Evolutionary conservation across 148 eudicot species (phyloP).

Genomic region (Vaccinium darrowii): DNA sequence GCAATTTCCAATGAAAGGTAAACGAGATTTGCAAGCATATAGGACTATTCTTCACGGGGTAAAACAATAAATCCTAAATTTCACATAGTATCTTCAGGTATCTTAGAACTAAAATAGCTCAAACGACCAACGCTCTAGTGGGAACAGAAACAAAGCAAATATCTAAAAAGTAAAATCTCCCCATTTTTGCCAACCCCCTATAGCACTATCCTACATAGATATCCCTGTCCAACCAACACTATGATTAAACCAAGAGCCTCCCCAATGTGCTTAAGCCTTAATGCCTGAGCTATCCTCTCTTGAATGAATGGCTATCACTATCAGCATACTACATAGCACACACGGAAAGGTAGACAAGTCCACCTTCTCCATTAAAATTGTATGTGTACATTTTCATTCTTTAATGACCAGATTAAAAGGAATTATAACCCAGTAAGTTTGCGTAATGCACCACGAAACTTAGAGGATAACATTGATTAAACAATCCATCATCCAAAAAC

Average conservation of each 20-base stretch:
- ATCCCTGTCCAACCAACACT: not conserved
- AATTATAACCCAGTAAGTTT: not conserved
- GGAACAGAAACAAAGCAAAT: not conserved
- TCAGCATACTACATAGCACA: not conserved
- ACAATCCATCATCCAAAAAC: conserved; percentile 2
- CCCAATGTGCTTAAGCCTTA: not conserved
- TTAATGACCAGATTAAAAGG: not conserved
- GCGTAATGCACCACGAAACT: not conserved
- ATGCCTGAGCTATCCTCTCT: not conserved
- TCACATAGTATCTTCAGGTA: not conserved
- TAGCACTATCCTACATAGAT: not conserved
- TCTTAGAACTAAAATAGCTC: not conserved
- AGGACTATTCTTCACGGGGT: not conserved
- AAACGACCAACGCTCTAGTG: not conserved
- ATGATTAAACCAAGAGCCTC: not conserved
- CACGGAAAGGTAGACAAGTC: not conserved
- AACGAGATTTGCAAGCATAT: not conserved
- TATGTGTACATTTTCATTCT: not conserved
- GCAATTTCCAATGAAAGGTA: not conserved
- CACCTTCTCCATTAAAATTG: not conserved
- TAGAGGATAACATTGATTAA: not conserved
- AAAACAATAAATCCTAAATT: not conserved
- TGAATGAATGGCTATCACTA: not conserved
- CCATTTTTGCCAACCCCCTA: not conserved
- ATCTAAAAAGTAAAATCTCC: not conserved